A percentile compares a stretch with the other conserved stretches of the same genome.
phyloP scores from a whole-genome alignment of 495 filamentous ascomycete species.

The Collariella sp. region DNA sequence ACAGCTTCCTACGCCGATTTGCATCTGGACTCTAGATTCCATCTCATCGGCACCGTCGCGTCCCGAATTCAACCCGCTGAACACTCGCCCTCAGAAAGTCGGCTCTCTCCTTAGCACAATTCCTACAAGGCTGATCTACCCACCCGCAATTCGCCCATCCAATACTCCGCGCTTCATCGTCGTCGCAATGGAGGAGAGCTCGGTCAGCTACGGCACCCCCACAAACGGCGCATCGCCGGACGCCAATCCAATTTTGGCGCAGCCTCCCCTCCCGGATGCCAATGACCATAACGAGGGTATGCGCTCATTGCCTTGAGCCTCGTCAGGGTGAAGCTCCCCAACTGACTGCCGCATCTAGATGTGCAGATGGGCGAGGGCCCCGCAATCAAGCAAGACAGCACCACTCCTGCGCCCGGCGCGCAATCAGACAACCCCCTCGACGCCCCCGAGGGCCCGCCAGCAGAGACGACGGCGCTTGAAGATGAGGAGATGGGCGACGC shows the following conservation, averaged over 20 bases:
- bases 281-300: slow-evolving; percentile 30
- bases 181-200: slow-evolving; percentile 47
- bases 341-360: slow-evolving; percentile 26
- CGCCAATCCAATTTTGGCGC: slow-evolving; percentile 44
- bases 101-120: background rate
- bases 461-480: slow-evolving; percentile 56
- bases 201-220: slow-evolving; percentile 46
- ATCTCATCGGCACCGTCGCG: background rate
- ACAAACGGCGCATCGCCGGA: slow-evolving; percentile 43
- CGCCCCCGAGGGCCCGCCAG: slow-evolving; percentile 67
- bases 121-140: background rate
- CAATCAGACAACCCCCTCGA: slow-evolving; percentile 77
- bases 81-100: background rate
- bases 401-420: slow-evolving; percentile 44
- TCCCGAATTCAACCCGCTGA: background rate
- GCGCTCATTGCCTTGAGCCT: background rate
- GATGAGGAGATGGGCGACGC: slow-evolving; percentile 85
- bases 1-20: slow-evolving; percentile 12
- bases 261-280: slow-evolving; percentile 39
- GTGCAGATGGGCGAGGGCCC: slow-evolving; percentile 47
- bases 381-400: slow-evolving; percentile 46
- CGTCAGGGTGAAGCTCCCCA: background rate
- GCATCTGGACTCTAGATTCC: slow-evolving; percentile 6
- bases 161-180: slow-evolving; percentile 7
- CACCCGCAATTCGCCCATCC: background rate